Percentiles rank a stretch among this genome's conserved stretches.
Evolutionary conservation across 202 grass and related monocot species (phyloP).

Genomic region (Sporobolus alterniflorus): DNA sequence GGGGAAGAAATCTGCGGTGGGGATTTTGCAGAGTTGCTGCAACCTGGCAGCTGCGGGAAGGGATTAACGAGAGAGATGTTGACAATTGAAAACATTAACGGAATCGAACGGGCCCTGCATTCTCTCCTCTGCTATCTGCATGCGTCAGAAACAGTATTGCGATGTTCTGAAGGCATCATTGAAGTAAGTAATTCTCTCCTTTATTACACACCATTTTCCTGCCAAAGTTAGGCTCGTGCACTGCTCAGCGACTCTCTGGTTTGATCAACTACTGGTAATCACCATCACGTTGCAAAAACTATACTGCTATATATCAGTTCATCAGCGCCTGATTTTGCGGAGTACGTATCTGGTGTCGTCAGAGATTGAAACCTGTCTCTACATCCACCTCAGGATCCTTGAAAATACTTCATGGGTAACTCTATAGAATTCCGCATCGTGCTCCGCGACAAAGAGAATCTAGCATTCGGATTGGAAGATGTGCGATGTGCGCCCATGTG

Average conservation of each 20-base stretch:
- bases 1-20: neutral
- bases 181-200: neutral
- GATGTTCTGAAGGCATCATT: neutral
- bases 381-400: constrained; percentile 19
- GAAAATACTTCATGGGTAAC: neutral
- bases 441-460: constrained; percentile 36
- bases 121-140: neutral
- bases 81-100: neutral
- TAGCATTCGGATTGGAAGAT: constrained; percentile 17
- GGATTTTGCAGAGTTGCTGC: neutral
- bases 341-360: neutral
- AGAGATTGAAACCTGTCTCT: neutral
- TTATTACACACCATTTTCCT: neutral
- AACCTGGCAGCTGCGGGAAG: neutral
- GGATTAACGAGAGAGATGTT: neutral
- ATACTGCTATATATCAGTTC: neutral
- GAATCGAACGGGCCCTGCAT: neutral
- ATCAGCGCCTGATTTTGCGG: neutral
- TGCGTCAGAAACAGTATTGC: neutral
- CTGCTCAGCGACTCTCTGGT: neutral
- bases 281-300: neutral
- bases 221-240: neutral
- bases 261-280: neutral
- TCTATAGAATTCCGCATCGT: neutral
- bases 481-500: constrained; percentile 24